Conservation (phyloP, 495 filamentous ascomycete genomes). For the Neurospora hispaniola region DNA sequence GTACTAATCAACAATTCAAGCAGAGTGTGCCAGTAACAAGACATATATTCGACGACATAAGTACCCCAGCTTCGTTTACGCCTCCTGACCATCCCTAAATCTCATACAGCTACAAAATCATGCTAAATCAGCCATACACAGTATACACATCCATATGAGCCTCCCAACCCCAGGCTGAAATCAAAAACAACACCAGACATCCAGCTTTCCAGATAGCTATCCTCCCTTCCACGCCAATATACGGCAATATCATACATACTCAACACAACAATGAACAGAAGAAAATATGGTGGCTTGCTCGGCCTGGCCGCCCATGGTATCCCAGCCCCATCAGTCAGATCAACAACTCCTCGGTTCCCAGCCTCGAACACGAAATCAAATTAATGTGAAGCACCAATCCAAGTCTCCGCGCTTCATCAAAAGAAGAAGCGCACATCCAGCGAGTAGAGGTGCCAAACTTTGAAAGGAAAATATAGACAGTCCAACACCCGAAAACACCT, state of each 20-base stretch:
- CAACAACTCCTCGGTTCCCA: not conserved
- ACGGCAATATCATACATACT: not conserved
- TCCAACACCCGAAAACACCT: constrained; percentile 11
- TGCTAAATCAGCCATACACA: not conserved
- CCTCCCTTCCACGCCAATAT: not conserved
- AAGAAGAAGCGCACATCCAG: constrained; percentile 16
- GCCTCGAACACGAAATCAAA: not conserved
- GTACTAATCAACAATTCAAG: not conserved
- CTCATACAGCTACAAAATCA: not conserved
- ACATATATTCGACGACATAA: not conserved
- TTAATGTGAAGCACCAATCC: not conserved
- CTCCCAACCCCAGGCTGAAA: not conserved
- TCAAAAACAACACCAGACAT: not conserved
- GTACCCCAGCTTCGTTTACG: not conserved
- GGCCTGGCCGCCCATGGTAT: not conserved
- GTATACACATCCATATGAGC: not conserved
- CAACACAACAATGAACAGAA: not conserved
- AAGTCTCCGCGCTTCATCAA: not conserved
- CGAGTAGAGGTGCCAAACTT: not conserved
- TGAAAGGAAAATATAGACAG: constrained; percentile 8
- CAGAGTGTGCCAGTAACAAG: not conserved
- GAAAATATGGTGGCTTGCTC: not conserved
- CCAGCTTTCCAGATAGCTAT: not conserved
- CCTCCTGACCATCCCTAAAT: not conserved
- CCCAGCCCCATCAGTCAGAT: not conserved